Conservation (phyloP, 2,329 filamentous ascomycete species). For the Huntiella moniliformis region DNA sequence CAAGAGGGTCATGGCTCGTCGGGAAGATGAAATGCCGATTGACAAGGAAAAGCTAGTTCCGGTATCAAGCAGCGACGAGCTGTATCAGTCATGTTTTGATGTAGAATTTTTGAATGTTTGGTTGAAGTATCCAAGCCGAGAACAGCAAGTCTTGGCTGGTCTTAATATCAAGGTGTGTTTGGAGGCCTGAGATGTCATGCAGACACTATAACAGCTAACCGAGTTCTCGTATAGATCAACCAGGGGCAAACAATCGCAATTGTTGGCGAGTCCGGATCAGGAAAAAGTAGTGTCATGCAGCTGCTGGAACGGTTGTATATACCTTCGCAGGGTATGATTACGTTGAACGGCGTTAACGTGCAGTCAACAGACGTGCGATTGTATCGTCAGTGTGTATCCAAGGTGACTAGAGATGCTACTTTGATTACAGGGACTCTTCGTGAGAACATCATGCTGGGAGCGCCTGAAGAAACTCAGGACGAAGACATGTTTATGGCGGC, state of each 20-base stretch:
- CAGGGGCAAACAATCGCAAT: slow-evolving; percentile 11
- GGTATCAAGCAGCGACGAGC: not conserved
- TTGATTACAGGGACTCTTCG: slow-evolving; percentile 32
- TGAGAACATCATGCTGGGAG: slow-evolving; percentile 44
- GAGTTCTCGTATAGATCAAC: slow-evolving; percentile 6
- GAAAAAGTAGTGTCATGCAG: slow-evolving; percentile 17
- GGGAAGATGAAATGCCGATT: not conserved
- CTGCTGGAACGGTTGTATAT: slow-evolving; percentile 16
- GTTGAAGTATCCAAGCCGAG: slow-evolving; percentile 12
- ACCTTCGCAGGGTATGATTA: slow-evolving; percentile 23
- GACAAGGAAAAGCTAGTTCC: not conserved
- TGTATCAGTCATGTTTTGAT: not conserved
- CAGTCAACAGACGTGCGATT: slow-evolving; percentile 26
- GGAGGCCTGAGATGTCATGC: not conserved
- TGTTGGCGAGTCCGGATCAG: slow-evolving; percentile 12
- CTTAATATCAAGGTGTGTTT: slow-evolving; percentile 12
- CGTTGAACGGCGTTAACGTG: slow-evolving; percentile 25
- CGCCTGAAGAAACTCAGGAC: not conserved
- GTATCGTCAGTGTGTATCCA: slow-evolving; percentile 32
- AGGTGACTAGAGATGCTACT: slow-evolving; percentile 37
- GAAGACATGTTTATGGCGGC: slow-evolving; percentile 16
- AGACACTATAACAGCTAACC: not conserved
- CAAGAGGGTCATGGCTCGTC: slow-evolving; percentile 29
- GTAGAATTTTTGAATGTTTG: slow-evolving; percentile 12
- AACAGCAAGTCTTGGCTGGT: slow-evolving; percentile 10